A percentile compares a stretch with the other conserved stretches of the same genome.
phyloP scores from a whole-genome alignment of 139 green algal genomes.

The Dunaliella primolecta region DNA sequence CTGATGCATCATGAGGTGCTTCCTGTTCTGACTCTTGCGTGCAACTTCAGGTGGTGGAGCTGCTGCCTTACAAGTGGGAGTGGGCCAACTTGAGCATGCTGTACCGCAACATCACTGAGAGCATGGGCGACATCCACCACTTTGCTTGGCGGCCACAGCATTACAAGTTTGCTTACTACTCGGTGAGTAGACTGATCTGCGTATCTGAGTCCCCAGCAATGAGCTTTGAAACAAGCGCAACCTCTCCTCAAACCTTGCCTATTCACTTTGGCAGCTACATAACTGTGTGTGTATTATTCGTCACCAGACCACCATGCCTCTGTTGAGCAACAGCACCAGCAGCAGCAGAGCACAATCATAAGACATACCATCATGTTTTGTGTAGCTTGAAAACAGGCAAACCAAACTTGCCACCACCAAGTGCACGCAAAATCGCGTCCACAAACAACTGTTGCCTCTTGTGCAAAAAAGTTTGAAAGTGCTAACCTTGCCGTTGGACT shows the following conservation, averaged over 20 bases:
- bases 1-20: no score
- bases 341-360: no score
- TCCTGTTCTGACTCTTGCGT: no score
- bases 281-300: not conserved
- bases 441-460: no score
- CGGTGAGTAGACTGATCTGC: conserved; percentile 16
- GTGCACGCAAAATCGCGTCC: no score
- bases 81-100: conserved; percentile 62
- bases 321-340: no score
- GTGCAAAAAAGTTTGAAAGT: no score
- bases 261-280: not conserved
- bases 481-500: no score
- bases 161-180: conserved; percentile 26
- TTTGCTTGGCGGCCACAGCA: conserved; percentile 66
- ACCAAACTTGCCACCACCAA: no score
- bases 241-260: not conserved
- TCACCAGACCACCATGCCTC: not conserved
- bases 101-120: conserved; percentile 74
- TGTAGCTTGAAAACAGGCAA: no score
- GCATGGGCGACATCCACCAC: conserved; percentile 67
- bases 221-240: not conserved
- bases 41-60: conserved; percentile 68
- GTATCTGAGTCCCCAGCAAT: not conserved
- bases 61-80: conserved; percentile 87
- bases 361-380: not conserved